Evolutionary conservation across 2,329 filamentous ascomycete species (phyloP), one percentile per base, ranked within the genome.

Genomic region (Tolypocladium ovalisporum): DNA sequence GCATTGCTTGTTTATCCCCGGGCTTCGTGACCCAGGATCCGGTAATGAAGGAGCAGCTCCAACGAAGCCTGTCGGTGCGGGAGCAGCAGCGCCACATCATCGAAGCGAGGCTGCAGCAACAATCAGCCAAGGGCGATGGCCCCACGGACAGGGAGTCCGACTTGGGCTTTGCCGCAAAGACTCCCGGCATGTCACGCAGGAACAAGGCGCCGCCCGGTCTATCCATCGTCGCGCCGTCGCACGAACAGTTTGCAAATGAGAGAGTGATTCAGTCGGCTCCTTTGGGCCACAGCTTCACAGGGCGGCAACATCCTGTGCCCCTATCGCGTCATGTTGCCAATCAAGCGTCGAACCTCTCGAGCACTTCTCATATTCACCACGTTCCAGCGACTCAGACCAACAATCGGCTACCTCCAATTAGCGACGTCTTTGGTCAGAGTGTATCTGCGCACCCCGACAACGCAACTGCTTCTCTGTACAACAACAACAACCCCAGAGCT

Each of bases 11-110:
- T 67, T 79, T 99, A 57, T 97, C 94, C 2, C 94, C 94, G 0
- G 94, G 94, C 56, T 97, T 99, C 67, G 86, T 95, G 63, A 97
- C 94, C 19, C 89, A 97, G 66, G 91, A 99, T 72, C 93, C 94
- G n/a, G 83, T 88, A 24, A 95, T 97, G 90, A 87, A 94, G 68
- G 90, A 96, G 73, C 92, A 97, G 72, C 77, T 99, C 56, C 91
- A 97, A 73, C 85, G 93, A 64, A 97, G 94, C 73, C 84, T 97
- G 73, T 91, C 89, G 52, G 92, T 99, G 35, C 82, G 92, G 62
- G 93, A 99, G 64, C 90, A 96, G 70, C 94, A 99, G 73, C 83
- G 93, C 63, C 89, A 90, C 63, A 93, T 99, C 64, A 99, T 99
- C 65, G 94, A 97, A 73, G 86, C 90, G 39, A 84, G 94, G 67